Base-by-base conservation (phyloP, 2,329 filamentous ascomycete genomes). In the Fusarium citri region DNA sequence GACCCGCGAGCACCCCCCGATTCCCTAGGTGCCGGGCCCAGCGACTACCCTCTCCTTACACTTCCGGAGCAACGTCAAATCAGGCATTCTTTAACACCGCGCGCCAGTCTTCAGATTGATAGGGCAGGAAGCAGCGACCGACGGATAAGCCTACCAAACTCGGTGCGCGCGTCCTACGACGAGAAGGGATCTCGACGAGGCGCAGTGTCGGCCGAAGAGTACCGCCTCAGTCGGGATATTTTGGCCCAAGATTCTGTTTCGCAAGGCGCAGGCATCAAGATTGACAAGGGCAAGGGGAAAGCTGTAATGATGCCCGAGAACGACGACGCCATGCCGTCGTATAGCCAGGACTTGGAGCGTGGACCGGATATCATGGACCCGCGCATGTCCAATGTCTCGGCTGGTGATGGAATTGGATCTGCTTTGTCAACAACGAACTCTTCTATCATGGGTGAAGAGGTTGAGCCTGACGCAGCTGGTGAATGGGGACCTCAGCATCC, bases 401-500 rank as follows among this genome's bases (percentile, higher is more conserved):
- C 82, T 43, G 81, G 84, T 3, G 85, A 85, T 23, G 86, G 81
- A 65, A 85, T 88, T 34, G 86, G 85, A 37, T 87, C 86, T 1
- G 83, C 83, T 59, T 78, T 88, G 22, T 88, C 86, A 0, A 88
- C 86, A 10, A 84, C 83, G 51, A 81, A 88, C 74, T 89, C 87
- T 14, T 89, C 87, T 25, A 89, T 89, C 41, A 86, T 89, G 83
- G 87, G 87, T 40, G 87, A 89, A 31, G 87, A 90, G 49, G 86
- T 92, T 34, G 87, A 90, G 51, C 86, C 87, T 23, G 90, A 89
- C 28, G 85, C 90, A 55, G 91, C 92, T 67, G 89, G 94, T 54
- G 89, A 94, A 80, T 99, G 96, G 96, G 95, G 96, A 0, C 94
- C 94, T 16, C 89, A 92, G 42, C 96, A 99, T 78, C 95, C 96